Evolutionary conservation across 2,329 filamentous ascomycete species (phyloP), one percentile per base, ranked within the genome.

Genomic region (Clonostachys byssicola): DNA sequence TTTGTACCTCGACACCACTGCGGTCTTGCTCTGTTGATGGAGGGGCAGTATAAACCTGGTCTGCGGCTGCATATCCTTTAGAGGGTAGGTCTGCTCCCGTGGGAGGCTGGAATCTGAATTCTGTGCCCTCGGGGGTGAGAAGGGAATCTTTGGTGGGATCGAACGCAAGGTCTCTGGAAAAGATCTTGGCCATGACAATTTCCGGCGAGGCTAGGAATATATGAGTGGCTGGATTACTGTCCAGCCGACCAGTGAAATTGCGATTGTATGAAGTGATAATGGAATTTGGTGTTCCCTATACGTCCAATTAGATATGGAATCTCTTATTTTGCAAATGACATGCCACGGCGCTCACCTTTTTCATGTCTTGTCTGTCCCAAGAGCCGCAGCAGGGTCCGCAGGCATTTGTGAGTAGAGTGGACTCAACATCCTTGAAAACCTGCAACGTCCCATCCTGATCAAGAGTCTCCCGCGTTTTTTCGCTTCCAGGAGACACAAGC

Each of bases 201-300:
- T 89, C 86, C 46, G 86, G 86, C 4, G 86, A 89, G 49, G 86
- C 81, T 56, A 90, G 85, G 67, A 90, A 89, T 48, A 84, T 82
- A 72, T 89, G 86, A 46, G 86, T 89, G 47, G 85, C 85, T 42
- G 86, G 86, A 74, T 89, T 90, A 54, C 84, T 86, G 56, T 90
- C 86, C 65, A 89, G 89, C 65, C 86, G 83, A 51, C 86, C 86
- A 52, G 86, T 89, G 74, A 90, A 89, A 77, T 90, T 89, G 68
- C 86, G 84, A 78, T 90, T 90, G 79, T 89, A 89, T 17, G 86
- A 89, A 42, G 85, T 88, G 64, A 90, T 76, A 66, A 90, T 89
- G 8, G 85, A 86, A 77, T 89, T 89, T 54, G 36, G 36, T 18
- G 36, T 39, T n/a, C 36, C 36, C 36, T 30, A 10, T 30, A 30